phyloP scores from a whole-genome alignment of 345 rosid genomes.

The Toxicodendron radicans region DNA sequence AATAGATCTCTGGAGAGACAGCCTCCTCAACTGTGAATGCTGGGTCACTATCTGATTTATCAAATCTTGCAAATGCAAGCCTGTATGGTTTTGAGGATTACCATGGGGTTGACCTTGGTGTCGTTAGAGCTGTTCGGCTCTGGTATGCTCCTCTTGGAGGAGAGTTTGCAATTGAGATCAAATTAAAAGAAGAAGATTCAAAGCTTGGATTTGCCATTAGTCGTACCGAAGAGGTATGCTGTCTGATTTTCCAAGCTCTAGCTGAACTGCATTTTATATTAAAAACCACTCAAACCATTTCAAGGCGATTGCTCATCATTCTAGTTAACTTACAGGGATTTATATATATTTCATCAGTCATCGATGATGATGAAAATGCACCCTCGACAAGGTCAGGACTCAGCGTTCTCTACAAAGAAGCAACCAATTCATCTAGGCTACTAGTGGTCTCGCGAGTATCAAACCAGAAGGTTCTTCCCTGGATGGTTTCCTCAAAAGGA shows the following conservation, averaged over 20 bases:
- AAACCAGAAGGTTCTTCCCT: constrained; percentile 83
- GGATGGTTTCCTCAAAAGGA: constrained; percentile 90
- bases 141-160: constrained; percentile 84
- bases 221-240: constrained; percentile 89
- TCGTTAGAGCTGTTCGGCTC: constrained; percentile 88
- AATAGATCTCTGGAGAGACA: constrained; percentile 92
- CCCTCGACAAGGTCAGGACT: constrained; percentile 85
- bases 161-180: constrained; percentile 69
- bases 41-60: constrained; percentile 75
- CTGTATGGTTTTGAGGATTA: constrained; percentile 97
- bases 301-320: background rate
- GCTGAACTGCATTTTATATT: background rate
- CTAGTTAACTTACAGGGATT: constrained; percentile 59
- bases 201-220: constrained; percentile 97
- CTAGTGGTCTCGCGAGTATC: constrained; percentile 76
- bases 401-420: constrained; percentile 61
- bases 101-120: constrained; percentile 96
- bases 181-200: constrained; percentile 64
- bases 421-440: constrained; percentile 48
- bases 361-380: constrained; percentile 54
- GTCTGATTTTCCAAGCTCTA: background rate
- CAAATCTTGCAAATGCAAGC: constrained; percentile 72
- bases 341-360: constrained; percentile 82
- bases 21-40: constrained; percentile 86
- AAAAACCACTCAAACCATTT: background rate